Conservation (phyloP, 2,329 filamentous ascomycete species). For the Phialemonium atrogriseum region DNA sequence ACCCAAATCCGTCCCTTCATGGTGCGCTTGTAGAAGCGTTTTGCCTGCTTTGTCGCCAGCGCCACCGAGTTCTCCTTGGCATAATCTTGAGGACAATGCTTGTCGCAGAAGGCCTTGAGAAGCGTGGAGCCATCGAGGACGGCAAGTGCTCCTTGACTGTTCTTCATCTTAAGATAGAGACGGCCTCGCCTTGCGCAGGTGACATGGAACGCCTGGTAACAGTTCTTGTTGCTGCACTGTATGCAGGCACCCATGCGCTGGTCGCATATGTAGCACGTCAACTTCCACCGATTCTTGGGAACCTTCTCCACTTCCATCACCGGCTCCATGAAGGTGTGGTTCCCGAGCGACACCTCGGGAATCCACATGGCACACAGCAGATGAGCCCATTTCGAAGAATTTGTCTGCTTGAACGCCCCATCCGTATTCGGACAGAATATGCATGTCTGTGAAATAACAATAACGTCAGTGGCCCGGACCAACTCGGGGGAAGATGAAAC, state of each 20-base stretch:
- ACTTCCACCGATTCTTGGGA: constrained; percentile 85
- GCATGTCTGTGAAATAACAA: constrained; percentile 60
- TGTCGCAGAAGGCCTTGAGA: constrained; percentile 92
- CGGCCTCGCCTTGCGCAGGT: constrained; percentile 85
- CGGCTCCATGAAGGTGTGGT: constrained; percentile 96
- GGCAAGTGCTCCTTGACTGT: constrained; percentile 68
- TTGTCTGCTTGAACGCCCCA: constrained; percentile 97
- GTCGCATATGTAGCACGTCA: constrained; percentile 92
- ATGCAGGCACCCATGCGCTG: constrained; percentile 98
- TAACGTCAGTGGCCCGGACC: constrained; percentile 4
- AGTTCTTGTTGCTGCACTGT: constrained; percentile 95
- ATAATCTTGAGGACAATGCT: constrained; percentile 86
- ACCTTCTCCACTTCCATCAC: constrained; percentile 98
- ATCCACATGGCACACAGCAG: constrained; percentile 97
- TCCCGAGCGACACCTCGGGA: constrained; percentile 89
- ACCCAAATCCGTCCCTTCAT: constrained; percentile 91
- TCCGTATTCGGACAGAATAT: constrained; percentile 98
- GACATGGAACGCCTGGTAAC: constrained; percentile 94
- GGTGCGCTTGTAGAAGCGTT: constrained; percentile 79
- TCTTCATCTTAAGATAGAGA: constrained; percentile 95
- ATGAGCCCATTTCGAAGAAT: constrained; percentile 93
- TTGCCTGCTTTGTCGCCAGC: constrained; percentile 70
- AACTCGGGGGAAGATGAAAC: neutral
- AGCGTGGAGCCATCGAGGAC: constrained; percentile 72
- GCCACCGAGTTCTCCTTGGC: constrained; percentile 77